These are phyloP conservation scores for Cucumis cinereus DNA, from an alignment of 306 rosid genomes.

Conservation along the genomic window DNA sequence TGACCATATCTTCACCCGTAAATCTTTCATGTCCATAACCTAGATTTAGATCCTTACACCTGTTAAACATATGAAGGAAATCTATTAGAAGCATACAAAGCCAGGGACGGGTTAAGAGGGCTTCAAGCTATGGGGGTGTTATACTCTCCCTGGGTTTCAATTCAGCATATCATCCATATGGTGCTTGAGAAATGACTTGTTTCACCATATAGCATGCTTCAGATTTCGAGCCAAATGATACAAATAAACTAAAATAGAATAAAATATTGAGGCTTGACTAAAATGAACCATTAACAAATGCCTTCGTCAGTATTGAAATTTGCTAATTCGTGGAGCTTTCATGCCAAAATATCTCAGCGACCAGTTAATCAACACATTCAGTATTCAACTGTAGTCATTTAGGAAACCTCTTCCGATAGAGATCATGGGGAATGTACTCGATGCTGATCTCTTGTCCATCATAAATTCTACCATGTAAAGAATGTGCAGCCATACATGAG, in stretches of 20 bases:
- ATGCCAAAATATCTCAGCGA: not conserved
- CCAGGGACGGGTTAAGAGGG: not conserved
- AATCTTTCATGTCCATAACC: constrained; percentile 1
- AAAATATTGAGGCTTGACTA: not conserved
- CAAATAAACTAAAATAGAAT: not conserved
- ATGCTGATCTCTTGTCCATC: constrained; percentile 56
- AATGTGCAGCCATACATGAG: constrained; percentile 56
- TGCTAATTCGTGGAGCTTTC: not conserved
- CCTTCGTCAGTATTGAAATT: not conserved
- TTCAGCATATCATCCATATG: not conserved
- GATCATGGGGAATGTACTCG: constrained; percentile 40
- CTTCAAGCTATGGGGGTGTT: not conserved
- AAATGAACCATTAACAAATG: constrained; percentile 5
- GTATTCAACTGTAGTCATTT: constrained; percentile 18
- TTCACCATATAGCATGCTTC: not conserved
- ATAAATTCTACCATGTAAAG: constrained; percentile 62
- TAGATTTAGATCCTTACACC: not conserved
- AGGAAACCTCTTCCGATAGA: constrained; percentile 40
- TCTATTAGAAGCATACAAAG: not conserved
- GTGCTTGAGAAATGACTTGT: not conserved
- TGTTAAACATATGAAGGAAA: not conserved
- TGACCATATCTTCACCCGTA: not conserved
- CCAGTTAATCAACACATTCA: not conserved
- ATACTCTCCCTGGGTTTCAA: not conserved
- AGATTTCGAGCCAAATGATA: not conserved